phyloP scores from a whole-genome alignment of 306 rosid genomes.

The Vigna unguiculata region DNA sequence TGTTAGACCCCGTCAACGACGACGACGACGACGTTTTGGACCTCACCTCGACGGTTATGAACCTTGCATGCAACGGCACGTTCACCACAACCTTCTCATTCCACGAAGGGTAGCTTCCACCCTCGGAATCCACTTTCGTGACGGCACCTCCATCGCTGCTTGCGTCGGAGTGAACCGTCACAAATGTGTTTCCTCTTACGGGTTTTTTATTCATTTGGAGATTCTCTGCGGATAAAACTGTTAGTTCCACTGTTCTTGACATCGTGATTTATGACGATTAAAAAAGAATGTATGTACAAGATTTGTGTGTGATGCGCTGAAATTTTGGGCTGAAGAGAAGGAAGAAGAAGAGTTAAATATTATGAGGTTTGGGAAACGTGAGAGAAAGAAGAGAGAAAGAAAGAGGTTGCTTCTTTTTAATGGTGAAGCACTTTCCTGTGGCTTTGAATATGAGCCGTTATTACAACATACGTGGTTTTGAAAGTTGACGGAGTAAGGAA shows the following conservation, averaged over 20 bases:
- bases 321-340: background rate
- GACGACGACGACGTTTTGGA: constrained; percentile 46
- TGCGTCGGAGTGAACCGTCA: constrained; percentile 48
- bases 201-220: constrained; percentile 50
- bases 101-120: constrained; percentile 68
- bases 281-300: background rate
- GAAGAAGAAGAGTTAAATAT: background rate
- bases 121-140: constrained; percentile 50
- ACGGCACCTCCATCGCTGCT: background rate
- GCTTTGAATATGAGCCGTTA: background rate
- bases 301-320: background rate
- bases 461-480: background rate
- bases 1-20: constrained; percentile 29
- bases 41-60: constrained; percentile 53
- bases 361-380: constrained; percentile 27
- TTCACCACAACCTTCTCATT: constrained; percentile 59
- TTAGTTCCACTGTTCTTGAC: constrained; percentile 59
- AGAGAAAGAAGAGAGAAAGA: constrained; percentile 50
- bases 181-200: constrained; percentile 56
- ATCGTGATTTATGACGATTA: background rate
- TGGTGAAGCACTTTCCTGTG: background rate
- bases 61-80: constrained; percentile 55
- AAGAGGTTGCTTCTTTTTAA: constrained; percentile 44
- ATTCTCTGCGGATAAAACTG: constrained; percentile 63
- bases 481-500: background rate